Conservation (phyloP, 148 eudicot genomes). For the Fagopyrum tataricum region DNA sequence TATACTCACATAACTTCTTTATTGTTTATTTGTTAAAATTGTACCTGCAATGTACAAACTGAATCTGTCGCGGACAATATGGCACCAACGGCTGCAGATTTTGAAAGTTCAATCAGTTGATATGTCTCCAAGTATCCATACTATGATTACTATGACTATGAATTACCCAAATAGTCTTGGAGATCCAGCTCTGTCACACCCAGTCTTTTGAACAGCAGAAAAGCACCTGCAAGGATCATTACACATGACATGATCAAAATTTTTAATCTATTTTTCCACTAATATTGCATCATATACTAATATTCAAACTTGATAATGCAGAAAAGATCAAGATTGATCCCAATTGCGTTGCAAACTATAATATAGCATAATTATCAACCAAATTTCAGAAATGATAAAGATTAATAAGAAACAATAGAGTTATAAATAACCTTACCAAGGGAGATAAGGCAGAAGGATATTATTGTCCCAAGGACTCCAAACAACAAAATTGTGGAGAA, state of each 20-base stretch:
- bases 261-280: no score
- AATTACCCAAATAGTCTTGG: conserved; percentile 39
- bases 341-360: no score
- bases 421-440: conserved; percentile 35
- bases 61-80: conserved; percentile 31
- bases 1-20: not conserved
- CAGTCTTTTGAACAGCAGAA: conserved; percentile 25
- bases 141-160: not conserved
- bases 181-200: conserved; percentile 24
- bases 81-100: conserved; percentile 23
- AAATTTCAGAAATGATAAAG: not conserved
- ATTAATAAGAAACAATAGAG: not conserved
- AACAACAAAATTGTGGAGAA: conserved; percentile 66
- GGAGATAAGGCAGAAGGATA: conserved; percentile 81
- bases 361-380: not conserved
- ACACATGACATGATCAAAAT: not conserved
- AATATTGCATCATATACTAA: no score
- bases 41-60: conserved; percentile 29
- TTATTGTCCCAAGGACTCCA: conserved; percentile 79
- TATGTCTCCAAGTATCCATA: not conserved
- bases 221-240: conserved; percentile 23
- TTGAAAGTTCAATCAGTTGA: conserved; percentile 1
- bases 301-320: no score
- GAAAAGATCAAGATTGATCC: no score
- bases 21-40: not conserved